Evolutionary conservation across 1,284 basidiomycete genomes (phyloP).

Genomic region (Trichosporon coremiiforme): DNA sequence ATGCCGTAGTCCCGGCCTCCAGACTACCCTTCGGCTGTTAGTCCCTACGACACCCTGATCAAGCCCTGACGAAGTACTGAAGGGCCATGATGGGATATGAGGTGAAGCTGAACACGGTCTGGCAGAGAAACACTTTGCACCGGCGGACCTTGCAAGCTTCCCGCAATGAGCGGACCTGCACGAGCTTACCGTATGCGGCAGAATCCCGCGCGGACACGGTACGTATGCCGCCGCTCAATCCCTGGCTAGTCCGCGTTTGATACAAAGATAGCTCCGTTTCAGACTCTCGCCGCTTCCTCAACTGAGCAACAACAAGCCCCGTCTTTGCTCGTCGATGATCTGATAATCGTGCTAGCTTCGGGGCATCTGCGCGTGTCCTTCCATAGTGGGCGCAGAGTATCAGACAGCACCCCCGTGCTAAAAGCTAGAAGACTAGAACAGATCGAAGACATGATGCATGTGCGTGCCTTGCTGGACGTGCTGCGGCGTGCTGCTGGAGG

Average conservation of each 20-base stretch:
- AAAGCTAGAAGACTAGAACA: neutral
- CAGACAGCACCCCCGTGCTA: neutral
- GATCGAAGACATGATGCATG: neutral
- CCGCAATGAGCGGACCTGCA: neutral
- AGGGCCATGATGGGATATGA: no score
- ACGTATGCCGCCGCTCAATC: neutral
- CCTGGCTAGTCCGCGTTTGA: neutral
- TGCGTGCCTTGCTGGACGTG: neutral
- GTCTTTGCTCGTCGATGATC: no score
- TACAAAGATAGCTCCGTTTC: conserved; percentile 5
- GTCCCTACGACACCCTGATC: neutral
- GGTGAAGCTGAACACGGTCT: neutral
- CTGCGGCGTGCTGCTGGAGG: neutral
- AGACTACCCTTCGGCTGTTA: no score
- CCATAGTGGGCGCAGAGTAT: neutral
- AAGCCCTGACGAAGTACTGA: neutral
- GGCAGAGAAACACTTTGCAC: neutral
- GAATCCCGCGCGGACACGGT: neutral
- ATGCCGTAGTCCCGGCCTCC: neutral
- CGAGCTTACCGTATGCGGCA: neutral
- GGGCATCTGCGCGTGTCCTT: neutral
- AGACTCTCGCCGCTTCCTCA: neutral
- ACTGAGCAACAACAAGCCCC: no score
- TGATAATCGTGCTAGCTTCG: neutral
- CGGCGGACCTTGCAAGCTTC: neutral